Evolutionary conservation across 1,139 yeast genomes (phyloP), one percentile per base, ranked within the genome.

Genomic region (Debaryomycetaceae sp.): DNA sequence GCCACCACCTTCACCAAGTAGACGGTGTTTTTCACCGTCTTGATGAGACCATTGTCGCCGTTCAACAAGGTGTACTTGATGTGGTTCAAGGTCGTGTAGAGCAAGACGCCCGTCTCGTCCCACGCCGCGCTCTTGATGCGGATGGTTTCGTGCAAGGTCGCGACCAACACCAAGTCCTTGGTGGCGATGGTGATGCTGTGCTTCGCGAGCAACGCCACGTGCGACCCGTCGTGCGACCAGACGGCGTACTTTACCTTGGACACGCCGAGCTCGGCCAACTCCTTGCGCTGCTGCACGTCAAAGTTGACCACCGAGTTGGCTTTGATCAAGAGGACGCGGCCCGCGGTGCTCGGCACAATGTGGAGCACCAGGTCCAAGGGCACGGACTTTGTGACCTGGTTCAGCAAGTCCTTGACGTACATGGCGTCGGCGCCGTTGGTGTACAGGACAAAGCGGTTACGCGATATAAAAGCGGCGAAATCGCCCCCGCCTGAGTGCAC

Each of bases 41-140:
- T 85, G 44, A 92, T 81, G 32, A 92, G 86, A 43, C 98, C 98
- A 44, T 68, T 76, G 50, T 92, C 98, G 43, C 98, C 98, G 49
- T 87, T 90, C 50, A 87, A 67, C 46, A 92, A 65, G 28, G 93
- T 79, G 57, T 90, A 92, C 59, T 90, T 90, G 58, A 92, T 80
- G 53, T 92, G 99, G 58, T 90, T 90, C 51, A 92, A 69, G 15
- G 99, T 92, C 16, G 96, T 80, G 56, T 87, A 92, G 42, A 92
- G 68, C 51, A 92, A 68, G 23, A 92, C 94, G 27, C 92, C 92
- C 27, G 83, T 67, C 44, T 86, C 96, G 53, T 90, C 98, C 97
- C 97, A 92, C 10, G 95, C 86, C 28, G 96, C 97, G 60, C 94
- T 79, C 64, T 92, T 92, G 47, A 92, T 85, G 55, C 98, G 72